These are phyloP conservation scores for Escovopsis weberi DNA, from an alignment of 2,329 filamentous ascomycete species.

Conservation along the genomic window DNA sequence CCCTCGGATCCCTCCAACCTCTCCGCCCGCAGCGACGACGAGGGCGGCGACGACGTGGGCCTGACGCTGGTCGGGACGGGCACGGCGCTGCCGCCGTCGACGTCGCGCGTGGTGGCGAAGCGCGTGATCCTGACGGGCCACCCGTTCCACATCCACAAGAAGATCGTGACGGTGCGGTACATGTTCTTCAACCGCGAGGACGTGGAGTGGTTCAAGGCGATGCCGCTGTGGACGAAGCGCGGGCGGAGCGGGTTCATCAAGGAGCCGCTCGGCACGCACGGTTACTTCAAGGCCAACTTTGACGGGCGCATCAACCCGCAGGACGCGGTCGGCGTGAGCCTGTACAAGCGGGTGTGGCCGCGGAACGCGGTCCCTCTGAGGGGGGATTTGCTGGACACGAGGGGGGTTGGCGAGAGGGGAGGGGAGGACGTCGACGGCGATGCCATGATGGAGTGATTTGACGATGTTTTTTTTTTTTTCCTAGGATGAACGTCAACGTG, in stretches of 20 bases:
- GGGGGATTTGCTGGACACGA: constrained; percentile 27
- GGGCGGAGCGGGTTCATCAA: constrained; percentile 86
- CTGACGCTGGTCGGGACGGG: constrained; percentile 74
- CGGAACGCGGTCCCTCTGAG: constrained; percentile 42
- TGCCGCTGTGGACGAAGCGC: constrained; percentile 86
- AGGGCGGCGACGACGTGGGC: constrained; percentile 29
- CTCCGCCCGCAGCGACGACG: constrained; percentile 22
- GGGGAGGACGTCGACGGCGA: constrained; percentile 3
- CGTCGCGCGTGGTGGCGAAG: constrained; percentile 74
- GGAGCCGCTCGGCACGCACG: constrained; percentile 87
- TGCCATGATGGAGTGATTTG: constrained; percentile 6
- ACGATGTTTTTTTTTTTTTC: too few relatives aligned
- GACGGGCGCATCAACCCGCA: constrained; percentile 92
- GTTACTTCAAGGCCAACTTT: constrained; percentile 99
- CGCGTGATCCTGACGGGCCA: constrained; percentile 88
- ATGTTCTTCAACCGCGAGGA: constrained; percentile 99
- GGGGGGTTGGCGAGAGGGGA: background rate
- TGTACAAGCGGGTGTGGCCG: constrained; percentile 79
- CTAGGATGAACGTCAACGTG: too few relatives aligned
- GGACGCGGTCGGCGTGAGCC: constrained; percentile 79
- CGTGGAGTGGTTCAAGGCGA: constrained; percentile 92
- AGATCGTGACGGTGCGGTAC: constrained; percentile 89
- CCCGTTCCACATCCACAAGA: constrained; percentile 98
- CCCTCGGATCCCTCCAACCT: too few relatives aligned
- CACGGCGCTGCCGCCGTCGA: constrained; percentile 67